Evolutionary conservation across 257 asterid species (phyloP), one percentile per base, ranked within the genome.

Genomic region (Apocynum venetum): DNA sequence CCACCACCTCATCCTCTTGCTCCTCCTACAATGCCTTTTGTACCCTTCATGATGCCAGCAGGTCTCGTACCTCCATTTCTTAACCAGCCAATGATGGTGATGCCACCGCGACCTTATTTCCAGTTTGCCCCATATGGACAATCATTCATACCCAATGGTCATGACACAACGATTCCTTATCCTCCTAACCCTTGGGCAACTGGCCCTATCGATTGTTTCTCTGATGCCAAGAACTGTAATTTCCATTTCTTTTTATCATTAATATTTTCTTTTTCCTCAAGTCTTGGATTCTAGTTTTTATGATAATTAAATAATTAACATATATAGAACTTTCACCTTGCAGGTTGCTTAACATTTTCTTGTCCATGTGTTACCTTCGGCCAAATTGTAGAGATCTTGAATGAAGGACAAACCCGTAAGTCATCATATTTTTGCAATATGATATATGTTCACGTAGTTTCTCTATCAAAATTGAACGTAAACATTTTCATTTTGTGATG

Each of bases 321-420:
- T 12, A 51, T 1, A 51, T 12, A 51, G 3, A 55, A 55, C 61
- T 55, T 55, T 55, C 7, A 46, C 47, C 43, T 41, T 7, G 59
- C 80, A 83, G 87, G 87, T 74, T 80, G 80, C 69, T 52, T 83
- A 76, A 83, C 87, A 20, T 80, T 65, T 46, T 78, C 57, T 71
- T 80, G 82, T 64, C 84, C 87, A 19, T 83, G 87, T 40, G 71
- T 83, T 8, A 83, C 84, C 51, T 83, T 83, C 55, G 87, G 87
- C 44, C 87, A 80, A 70, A 73, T 80, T 55, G 84, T 84, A 8
- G 87, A 83, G 25, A 83, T 80, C 3, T 4, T 83, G 3, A 83
- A 83, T 20, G 48, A 59, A 71, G 87, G 87, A 75, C 75, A 83
- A 17, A 52, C 56, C 17, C 78, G 87, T 83, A 75, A 80, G 86